Conservation (phyloP, 2,329 filamentous ascomycete species). For the Remersonia thermophila region DNA sequence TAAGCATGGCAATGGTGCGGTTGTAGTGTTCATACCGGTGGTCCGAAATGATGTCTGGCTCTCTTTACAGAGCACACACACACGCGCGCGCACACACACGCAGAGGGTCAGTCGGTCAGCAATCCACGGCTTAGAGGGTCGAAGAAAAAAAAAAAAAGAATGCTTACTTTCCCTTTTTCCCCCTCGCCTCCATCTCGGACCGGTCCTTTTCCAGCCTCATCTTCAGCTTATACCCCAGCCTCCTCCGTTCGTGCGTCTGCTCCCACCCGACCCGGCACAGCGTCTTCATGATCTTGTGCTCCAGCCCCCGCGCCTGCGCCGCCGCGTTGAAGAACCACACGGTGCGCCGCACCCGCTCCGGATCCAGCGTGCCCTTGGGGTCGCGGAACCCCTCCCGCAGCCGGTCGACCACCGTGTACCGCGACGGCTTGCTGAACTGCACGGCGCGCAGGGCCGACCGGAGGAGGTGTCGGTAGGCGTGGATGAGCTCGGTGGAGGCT, state of each 20-base stretch:
- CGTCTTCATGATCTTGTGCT: constrained; percentile 62
- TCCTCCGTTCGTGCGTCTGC: constrained; percentile 20
- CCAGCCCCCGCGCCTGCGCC: constrained; percentile 48
- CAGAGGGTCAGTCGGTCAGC: no score
- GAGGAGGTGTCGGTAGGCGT: constrained; percentile 60
- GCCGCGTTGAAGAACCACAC: constrained; percentile 59
- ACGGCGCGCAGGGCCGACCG: constrained; percentile 56
- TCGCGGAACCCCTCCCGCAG: constrained; percentile 48
- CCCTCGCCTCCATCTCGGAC: constrained; percentile 5
- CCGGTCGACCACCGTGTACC: constrained; percentile 48
- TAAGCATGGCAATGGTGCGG: constrained; percentile 59
- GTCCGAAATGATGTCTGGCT: constrained; percentile 12
- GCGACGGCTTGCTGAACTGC: constrained; percentile 56
- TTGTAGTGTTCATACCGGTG: constrained; percentile 50
- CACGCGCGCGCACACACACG: no score
- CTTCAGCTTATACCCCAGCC: constrained; percentile 4
- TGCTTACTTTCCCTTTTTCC: constrained; percentile 11
- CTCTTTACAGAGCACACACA: no score
- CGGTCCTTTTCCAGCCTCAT: constrained; percentile 3
- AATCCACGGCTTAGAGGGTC: no score
- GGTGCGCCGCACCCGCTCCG: constrained; percentile 47
- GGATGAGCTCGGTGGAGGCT: constrained; percentile 33
- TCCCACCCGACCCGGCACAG: constrained; percentile 41
- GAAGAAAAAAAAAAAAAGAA: constrained; percentile 6
- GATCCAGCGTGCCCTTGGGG: constrained; percentile 32